A percentile compares a stretch with the other conserved stretches of the same genome.
These are phyloP conservation scores for Glomus cerebriforme DNA, from an alignment of 192 early-diverging fungal species.

Conservation along the genomic window DNA sequence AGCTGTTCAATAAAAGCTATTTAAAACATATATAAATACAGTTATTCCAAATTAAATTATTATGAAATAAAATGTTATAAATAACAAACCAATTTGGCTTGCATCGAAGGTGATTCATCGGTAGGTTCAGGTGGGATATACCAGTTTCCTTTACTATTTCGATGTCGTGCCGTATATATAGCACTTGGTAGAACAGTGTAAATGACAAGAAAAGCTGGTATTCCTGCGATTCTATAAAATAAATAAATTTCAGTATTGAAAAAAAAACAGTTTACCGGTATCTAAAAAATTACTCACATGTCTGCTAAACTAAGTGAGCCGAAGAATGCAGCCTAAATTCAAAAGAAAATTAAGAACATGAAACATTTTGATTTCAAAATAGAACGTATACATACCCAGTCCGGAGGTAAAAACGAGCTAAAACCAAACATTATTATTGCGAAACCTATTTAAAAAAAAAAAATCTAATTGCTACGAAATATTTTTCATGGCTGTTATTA, in stretches of 20 bases:
- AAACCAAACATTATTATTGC: neutral
- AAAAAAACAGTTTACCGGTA: neutral
- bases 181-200: constrained; percentile 29
- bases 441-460: neutral
- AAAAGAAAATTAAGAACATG: neutral
- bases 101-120: constrained; percentile 24
- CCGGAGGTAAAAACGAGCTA: neutral
- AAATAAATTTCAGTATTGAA: neutral
- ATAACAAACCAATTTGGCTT: constrained; percentile 31
- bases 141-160: constrained; percentile 31
- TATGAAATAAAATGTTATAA: neutral
- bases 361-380: neutral
- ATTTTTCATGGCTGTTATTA: too few relatives aligned
- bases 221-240: constrained; percentile 16
- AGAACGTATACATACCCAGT: neutral
- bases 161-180: constrained; percentile 16
- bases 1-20: constrained; percentile 27
- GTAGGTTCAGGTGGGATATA: constrained; percentile 26
- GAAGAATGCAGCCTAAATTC: constrained; percentile 13
- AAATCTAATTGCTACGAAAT: neutral
- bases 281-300: constrained; percentile 13
- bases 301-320: constrained; percentile 14
- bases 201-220: constrained; percentile 31
- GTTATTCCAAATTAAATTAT: neutral
- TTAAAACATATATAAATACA: neutral